Conservation (phyloP, 768 basidiomycete species). For the Boletus edulis region DNA sequence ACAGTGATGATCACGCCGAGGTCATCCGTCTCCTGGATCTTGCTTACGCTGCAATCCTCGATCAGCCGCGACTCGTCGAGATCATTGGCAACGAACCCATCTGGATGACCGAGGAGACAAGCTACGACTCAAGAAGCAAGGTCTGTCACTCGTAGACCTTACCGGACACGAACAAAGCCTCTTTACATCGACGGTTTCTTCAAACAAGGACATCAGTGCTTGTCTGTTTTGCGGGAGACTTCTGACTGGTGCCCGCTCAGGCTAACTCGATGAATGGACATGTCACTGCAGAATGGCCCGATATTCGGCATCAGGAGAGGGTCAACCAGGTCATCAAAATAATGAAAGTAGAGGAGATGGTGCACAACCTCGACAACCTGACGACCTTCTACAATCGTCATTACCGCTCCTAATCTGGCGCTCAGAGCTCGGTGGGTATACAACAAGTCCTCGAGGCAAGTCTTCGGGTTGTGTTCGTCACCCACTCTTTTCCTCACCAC, state of each 20-base stretch:
- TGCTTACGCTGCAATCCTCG: not conserved
- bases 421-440: slow-evolving; percentile 28
- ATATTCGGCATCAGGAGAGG: slow-evolving; percentile 7
- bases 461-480: too few species aligned
- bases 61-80: slow-evolving; percentile 16
- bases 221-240: not conserved
- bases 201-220: not conserved
- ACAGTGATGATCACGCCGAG: too few species aligned
- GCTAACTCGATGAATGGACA: too few species aligned
- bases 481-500: not conserved
- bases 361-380: slow-evolving; percentile 34
- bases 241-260: not conserved
- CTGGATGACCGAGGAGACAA: not conserved
- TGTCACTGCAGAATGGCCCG: slow-evolving; percentile 14
- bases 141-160: not conserved
- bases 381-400: slow-evolving; percentile 28
- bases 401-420: slow-evolving; percentile 32
- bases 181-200: not conserved
- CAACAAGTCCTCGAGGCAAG: slow-evolving; percentile 16
- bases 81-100: slow-evolving; percentile 10
- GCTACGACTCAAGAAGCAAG: not conserved
- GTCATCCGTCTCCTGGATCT: too few species aligned
- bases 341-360: slow-evolving; percentile 29
- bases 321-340: slow-evolving; percentile 1
- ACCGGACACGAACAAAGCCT: not conserved